Conservation (phyloP, 2,329 filamentous ascomycete species). For the Neobulgaria alba region DNA sequence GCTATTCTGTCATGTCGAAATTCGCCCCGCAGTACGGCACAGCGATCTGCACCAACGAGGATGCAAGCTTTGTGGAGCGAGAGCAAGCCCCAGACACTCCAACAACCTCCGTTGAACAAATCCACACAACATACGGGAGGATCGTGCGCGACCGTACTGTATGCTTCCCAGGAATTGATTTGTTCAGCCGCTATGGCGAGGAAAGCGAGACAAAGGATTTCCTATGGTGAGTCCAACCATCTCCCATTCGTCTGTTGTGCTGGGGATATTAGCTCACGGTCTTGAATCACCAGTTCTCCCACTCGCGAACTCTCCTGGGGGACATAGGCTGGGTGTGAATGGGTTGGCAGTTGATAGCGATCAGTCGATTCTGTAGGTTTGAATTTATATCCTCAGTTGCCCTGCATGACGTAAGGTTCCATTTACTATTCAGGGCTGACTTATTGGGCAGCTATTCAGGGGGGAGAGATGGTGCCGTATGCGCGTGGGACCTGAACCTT, state of each 20-base stretch:
- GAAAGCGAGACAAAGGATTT: constrained; percentile 62
- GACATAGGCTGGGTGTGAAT: constrained; percentile 91
- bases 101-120: background rate
- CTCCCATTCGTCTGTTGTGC: constrained; percentile 2
- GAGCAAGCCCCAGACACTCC: background rate
- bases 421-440: constrained; percentile 8
- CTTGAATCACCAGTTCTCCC: constrained; percentile 49
- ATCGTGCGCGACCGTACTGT: constrained; percentile 1
- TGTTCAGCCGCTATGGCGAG: constrained; percentile 44
- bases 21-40: background rate
- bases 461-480: constrained; percentile 89
- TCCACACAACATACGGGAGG: background rate
- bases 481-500: constrained; percentile 85
- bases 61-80: background rate
- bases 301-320: constrained; percentile 65
- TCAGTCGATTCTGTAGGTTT: constrained; percentile 71
- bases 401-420: constrained; percentile 4
- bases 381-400: background rate
- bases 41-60: too few relatives aligned
- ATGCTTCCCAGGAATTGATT: background rate
- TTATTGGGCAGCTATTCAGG: constrained; percentile 73
- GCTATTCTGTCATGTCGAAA: background rate
- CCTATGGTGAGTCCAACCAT: constrained; percentile 47
- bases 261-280: constrained; percentile 7
- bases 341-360: constrained; percentile 79